Conservation (phyloP, 75 land plant species). For the Larix kaempferi region DNA sequence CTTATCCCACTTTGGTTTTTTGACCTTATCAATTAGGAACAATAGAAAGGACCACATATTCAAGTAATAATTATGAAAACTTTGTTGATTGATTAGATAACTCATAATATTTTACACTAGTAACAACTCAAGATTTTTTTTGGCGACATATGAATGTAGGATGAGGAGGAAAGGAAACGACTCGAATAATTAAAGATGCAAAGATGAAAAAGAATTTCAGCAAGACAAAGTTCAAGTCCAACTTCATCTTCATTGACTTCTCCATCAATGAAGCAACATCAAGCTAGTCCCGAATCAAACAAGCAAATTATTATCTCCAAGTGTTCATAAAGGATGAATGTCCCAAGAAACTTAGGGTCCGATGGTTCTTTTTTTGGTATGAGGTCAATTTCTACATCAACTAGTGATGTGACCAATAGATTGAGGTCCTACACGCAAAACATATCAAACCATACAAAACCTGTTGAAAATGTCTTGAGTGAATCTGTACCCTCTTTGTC, state of each 20-base stretch:
- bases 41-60: background rate
- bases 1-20: background rate
- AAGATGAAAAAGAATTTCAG: slow-evolving; percentile 80
- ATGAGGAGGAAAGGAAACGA: slow-evolving; percentile 72
- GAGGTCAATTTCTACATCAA: slow-evolving; percentile 20
- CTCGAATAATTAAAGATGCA: slow-evolving; percentile 63
- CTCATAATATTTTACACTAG: background rate
- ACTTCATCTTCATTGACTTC: slow-evolving; percentile 26
- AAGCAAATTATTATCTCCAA: slow-evolving; percentile 34
- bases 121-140: background rate
- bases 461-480: slow-evolving; percentile 51
- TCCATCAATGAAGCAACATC: slow-evolving; percentile 15
- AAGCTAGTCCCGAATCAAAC: slow-evolving; percentile 24
- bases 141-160: slow-evolving; percentile 37
- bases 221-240: slow-evolving; percentile 32
- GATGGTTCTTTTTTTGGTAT: slow-evolving; percentile 42
- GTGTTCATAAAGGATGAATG: slow-evolving; percentile 30
- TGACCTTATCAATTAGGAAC: background rate
- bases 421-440: slow-evolving; percentile 24
- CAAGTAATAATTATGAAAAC: background rate
- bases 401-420: slow-evolving; percentile 17
- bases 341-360: slow-evolving; percentile 58
- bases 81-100: background rate
- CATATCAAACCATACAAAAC: slow-evolving; percentile 11
- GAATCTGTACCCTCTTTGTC: slow-evolving; percentile 73